phyloP scores from a whole-genome alignment of 306 rosid species.

The Quercus mongolica region DNA sequence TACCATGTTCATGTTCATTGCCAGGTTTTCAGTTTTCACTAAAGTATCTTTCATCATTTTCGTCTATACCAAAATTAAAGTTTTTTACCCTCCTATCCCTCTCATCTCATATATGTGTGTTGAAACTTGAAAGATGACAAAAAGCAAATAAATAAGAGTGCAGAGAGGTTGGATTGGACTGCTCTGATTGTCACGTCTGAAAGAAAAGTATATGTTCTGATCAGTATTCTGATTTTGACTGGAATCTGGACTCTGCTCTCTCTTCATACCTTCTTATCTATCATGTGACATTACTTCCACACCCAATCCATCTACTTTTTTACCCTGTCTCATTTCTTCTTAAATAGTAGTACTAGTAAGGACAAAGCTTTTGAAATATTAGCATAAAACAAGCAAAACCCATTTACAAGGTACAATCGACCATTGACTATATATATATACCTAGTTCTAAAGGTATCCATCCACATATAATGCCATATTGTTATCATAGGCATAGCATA shows the following conservation, averaged over 20 bases:
- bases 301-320: background rate
- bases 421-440: background rate
- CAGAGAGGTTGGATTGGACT: background rate
- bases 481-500: no score
- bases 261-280: background rate
- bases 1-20: background rate
- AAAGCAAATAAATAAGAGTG: background rate
- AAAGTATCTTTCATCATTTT: background rate
- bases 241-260: background rate
- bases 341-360: background rate
- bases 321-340: background rate
- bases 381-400: background rate
- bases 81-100: background rate
- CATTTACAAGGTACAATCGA: background rate
- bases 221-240: background rate
- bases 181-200: background rate
- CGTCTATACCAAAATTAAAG: background rate
- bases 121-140: background rate
- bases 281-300: background rate
- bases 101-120: background rate
- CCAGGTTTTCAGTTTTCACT: slow-evolving; percentile 1
- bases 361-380: no score
- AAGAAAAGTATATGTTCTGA: background rate
- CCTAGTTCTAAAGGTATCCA: no score
- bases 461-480: no score